Conservation (phyloP, 2,329 filamentous ascomycete genomes). For the Fusarium musae region DNA sequence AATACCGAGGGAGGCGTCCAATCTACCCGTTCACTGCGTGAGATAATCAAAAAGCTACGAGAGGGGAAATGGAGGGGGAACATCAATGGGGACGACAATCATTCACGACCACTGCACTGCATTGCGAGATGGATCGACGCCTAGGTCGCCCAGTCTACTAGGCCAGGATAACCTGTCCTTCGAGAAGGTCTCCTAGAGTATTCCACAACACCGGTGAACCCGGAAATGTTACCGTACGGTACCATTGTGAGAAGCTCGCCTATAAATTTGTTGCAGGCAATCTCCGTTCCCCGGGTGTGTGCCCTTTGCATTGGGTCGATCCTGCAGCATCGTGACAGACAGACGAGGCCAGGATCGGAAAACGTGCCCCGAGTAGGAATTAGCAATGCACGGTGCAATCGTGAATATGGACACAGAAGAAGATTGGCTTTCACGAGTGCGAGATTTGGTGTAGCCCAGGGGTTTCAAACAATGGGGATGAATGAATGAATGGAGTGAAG, state of each 20-base stretch:
- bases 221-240: constrained; percentile 34
- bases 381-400: constrained; percentile 8
- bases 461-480: constrained; percentile 28
- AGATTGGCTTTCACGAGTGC: constrained; percentile 9
- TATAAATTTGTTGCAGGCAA: constrained; percentile 25
- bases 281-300: constrained; percentile 37
- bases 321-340: constrained; percentile 29
- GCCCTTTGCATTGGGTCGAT: constrained; percentile 40
- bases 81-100: constrained; percentile 3
- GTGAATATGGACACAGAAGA: not conserved
- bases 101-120: constrained; percentile 15
- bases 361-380: constrained; percentile 19
- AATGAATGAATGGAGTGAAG: not conserved
- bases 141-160: constrained; percentile 40
- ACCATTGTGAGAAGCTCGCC: constrained; percentile 18
- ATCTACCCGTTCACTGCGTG: constrained; percentile 9
- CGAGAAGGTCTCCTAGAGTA: constrained; percentile 36
- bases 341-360: constrained; percentile 24
- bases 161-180: constrained; percentile 42
- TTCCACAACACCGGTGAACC: constrained; percentile 34
- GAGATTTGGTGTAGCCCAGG: constrained; percentile 25
- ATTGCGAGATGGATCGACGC: constrained; percentile 42
- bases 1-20: constrained; percentile 34
- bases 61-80: constrained; percentile 20
- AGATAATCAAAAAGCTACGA: constrained; percentile 31